Conservation (phyloP, 2,329 filamentous ascomycete species). For the Ascochyta viciae-villosae region DNA sequence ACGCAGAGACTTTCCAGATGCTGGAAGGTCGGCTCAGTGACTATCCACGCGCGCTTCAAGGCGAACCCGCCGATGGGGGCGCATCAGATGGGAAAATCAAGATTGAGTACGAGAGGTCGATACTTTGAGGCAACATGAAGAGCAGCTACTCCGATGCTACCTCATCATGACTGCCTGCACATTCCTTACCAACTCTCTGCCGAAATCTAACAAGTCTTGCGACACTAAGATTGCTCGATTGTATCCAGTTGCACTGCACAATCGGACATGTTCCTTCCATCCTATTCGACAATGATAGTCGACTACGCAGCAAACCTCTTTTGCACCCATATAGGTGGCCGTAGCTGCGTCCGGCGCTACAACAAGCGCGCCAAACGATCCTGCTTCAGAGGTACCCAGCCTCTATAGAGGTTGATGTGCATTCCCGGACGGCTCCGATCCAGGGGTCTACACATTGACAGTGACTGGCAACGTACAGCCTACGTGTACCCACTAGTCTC, state of each 20-base stretch:
- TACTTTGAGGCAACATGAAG: constrained; percentile 1
- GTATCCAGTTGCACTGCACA: not conserved
- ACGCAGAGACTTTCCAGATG: constrained; percentile 38
- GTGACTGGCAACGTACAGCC: not conserved
- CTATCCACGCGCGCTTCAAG: constrained; percentile 23
- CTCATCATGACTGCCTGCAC: not conserved
- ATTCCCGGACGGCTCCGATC: not conserved
- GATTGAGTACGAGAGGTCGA: constrained; percentile 5
- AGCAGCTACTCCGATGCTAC: not conserved
- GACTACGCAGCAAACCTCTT: not conserved
- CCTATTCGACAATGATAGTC: not conserved
- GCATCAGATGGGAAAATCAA: constrained; percentile 4
- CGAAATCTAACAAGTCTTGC: not conserved
- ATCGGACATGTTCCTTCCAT: not conserved
- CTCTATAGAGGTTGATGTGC: not conserved
- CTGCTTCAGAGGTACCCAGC: not conserved
- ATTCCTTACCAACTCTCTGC: not conserved
- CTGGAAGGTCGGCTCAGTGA: constrained; percentile 30
- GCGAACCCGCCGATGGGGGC: not conserved
- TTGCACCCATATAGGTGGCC: not conserved
- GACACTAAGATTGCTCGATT: not conserved
- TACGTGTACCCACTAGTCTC: not conserved
- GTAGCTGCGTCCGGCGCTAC: not conserved
- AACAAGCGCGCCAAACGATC: not conserved
- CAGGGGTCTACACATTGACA: not conserved